phyloP scores from a whole-genome alignment of 2,329 filamentous ascomycete species.

The Triangularia verruculosa region DNA sequence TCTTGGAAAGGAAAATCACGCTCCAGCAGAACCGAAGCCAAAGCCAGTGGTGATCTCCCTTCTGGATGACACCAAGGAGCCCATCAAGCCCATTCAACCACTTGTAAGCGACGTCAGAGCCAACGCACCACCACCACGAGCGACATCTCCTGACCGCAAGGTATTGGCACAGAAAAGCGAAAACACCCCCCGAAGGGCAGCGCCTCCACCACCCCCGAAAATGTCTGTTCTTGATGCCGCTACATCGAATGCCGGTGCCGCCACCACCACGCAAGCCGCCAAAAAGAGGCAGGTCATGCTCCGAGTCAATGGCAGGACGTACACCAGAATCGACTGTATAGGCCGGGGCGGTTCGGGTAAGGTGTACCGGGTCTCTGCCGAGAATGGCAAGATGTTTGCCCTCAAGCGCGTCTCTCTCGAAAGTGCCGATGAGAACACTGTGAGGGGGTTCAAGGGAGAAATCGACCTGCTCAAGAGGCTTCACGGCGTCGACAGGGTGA shows the following conservation, averaged over 20 bases:
- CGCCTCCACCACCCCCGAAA: constrained; percentile 78
- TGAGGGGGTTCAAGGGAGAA: constrained; percentile 89
- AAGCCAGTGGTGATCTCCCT: constrained; percentile 46
- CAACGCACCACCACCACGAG: constrained; percentile 30
- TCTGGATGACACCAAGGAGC: constrained; percentile 49
- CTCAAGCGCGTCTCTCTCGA: constrained; percentile 90
- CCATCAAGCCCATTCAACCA: constrained; percentile 50
- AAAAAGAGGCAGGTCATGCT: constrained; percentile 79
- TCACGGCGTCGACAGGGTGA: constrained; percentile 81
- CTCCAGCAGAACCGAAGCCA: constrained; percentile 65
- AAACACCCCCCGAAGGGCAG: constrained; percentile 74
- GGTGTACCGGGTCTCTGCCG: constrained; percentile 94
- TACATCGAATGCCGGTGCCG: constrained; percentile 77
- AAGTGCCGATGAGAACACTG: constrained; percentile 78
- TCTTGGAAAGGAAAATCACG: constrained; percentile 83
- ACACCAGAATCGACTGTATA: constrained; percentile 84
- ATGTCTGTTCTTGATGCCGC: constrained; percentile 95
- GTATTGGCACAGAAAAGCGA: constrained; percentile 53
- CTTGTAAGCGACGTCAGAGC: constrained; percentile 43
- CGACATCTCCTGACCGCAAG: constrained; percentile 53
- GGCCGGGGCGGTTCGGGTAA: constrained; percentile 90
- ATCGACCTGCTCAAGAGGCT: constrained; percentile 86
- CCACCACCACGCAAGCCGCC: constrained; percentile 64
- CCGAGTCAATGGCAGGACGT: constrained; percentile 85
- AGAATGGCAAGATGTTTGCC: constrained; percentile 94